Evolutionary conservation across 495 filamentous ascomycete species (phyloP), one percentile per base, ranked within the genome.

Genomic region (Hypoxylon intermedium): DNA sequence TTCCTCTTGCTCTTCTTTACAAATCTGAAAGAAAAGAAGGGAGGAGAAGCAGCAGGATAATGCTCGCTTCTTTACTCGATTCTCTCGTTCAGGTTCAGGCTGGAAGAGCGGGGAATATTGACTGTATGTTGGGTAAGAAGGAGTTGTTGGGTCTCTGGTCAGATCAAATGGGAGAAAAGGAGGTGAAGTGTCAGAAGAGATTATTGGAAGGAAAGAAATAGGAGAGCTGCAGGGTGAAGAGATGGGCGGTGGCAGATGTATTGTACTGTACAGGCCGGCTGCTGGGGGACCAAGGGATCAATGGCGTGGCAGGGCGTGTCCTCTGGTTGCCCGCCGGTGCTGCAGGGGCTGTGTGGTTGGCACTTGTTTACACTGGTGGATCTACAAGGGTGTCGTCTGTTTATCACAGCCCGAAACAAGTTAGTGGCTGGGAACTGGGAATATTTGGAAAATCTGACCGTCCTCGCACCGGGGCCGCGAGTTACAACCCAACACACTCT

Each of bases 1-100:
- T 85, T 81, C 81, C 83, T 87, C 83, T 87, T 82, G 86, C 84
- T 88, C 83, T 84, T 84, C 75, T 78, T 73, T 67, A 71, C 74
- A 71, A 55, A 65, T 63, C 60, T 67, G 69, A 79, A 80, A 79
- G 74, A 82, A 80, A 77, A 78, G 73, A 74, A 63, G 65, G 64
- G 64, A 68, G 65, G 11, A 37, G 62, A 65, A 64, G 63, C 65
- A 52, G 63, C 52, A 46, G 53, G 60, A 36, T 44, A 11, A 16
- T 64, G 60, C 66, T 59, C 60, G 64, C 63, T 72, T 72, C 69
- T 72, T 30, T 56, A 65, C 69, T 72, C 67, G 67, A 67, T 72
- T 69, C 67, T 67, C 60, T 72, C 63, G 52, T 68, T 65, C 69
- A 67, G 68, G 65, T 66, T 68, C 60, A 66, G 57, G 53, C 53